Evolutionary conservation across 225 moss, liverwort and hornwort genomes (phyloP).

Genomic region (Pleurozium schreberi): DNA sequence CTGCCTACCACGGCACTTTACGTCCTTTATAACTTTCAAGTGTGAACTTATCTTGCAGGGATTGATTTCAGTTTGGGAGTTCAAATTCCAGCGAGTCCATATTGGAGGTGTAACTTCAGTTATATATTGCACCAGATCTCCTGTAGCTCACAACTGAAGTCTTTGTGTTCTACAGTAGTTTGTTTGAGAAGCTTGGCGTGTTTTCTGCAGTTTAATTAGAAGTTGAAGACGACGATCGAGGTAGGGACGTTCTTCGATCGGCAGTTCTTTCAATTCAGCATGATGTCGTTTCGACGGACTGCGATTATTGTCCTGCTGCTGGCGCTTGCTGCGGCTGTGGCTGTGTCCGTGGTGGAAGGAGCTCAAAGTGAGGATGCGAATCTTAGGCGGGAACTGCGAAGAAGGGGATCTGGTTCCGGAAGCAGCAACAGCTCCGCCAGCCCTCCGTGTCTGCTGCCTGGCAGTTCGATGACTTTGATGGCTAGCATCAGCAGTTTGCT

Average conservation of each 20-base stretch:
- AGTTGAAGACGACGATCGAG: background rate
- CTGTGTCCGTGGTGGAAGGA: background rate
- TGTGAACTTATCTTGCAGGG: background rate
- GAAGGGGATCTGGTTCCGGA: background rate
- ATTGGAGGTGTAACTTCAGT: background rate
- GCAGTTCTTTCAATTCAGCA: background rate
- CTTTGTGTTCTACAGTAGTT: background rate
- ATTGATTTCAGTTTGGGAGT: background rate
- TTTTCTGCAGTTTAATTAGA: background rate
- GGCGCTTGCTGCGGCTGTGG: background rate
- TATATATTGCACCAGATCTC: background rate
- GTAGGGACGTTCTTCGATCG: background rate
- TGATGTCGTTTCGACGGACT: background rate
- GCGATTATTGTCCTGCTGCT: background rate
- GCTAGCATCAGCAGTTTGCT: background rate
- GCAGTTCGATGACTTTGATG: background rate
- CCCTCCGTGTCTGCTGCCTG: background rate
- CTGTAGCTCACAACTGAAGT: background rate
- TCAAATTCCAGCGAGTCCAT: background rate
- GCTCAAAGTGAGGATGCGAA: background rate
- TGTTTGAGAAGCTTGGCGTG: background rate
- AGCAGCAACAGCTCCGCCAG: background rate
- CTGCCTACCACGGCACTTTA: background rate
- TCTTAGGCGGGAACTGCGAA: background rate
- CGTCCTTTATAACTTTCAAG: background rate